Conservation (phyloP, 805 yeast genomes). For the Ogataea ganodermae region DNA sequence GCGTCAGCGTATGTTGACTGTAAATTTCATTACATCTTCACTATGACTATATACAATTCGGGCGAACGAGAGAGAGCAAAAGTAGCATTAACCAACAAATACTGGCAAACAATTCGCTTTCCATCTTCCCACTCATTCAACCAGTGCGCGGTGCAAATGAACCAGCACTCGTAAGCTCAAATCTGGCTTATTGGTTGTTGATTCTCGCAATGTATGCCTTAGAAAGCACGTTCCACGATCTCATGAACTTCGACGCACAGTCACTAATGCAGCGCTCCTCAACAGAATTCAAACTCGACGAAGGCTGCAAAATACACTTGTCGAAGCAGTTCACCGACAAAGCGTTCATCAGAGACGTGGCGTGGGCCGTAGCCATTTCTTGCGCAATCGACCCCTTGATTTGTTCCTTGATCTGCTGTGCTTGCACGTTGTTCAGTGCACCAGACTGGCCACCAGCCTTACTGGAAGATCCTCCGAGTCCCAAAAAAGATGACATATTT, state of each 20-base stretch:
- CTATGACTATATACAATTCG: background rate
- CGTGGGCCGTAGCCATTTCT: constrained; percentile 90
- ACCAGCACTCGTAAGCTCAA: background rate
- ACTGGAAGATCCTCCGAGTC: constrained; percentile 30
- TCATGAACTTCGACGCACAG: constrained; percentile 86
- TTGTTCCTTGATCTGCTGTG: constrained; percentile 56
- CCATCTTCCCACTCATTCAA: background rate
- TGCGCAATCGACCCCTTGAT: constrained; percentile 71
- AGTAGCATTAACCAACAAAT: no score
- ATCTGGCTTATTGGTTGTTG: constrained; percentile 21
- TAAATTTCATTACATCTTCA: no score
- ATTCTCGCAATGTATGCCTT: constrained; percentile 75
- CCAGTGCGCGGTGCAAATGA: no score
- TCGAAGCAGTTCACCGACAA: constrained; percentile 86
- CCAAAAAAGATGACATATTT: constrained; percentile 35
- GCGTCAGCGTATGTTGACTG: no score
- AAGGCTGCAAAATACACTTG: constrained; percentile 70
- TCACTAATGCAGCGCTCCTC: constrained; percentile 72
- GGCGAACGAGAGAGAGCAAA: background rate
- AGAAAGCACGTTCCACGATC: constrained; percentile 86
- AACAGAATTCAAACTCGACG: constrained; percentile 44
- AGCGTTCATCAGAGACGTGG: constrained; percentile 81
- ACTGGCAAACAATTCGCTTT: no score
- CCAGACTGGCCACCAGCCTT: constrained; percentile 12
- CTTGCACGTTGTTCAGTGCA: constrained; percentile 22